A percentile compares a stretch with the other conserved stretches of the same genome.
These are phyloP conservation scores for Phoma sp. DNA, from an alignment of 2,329 filamentous ascomycete genomes.

Conservation along the genomic window DNA sequence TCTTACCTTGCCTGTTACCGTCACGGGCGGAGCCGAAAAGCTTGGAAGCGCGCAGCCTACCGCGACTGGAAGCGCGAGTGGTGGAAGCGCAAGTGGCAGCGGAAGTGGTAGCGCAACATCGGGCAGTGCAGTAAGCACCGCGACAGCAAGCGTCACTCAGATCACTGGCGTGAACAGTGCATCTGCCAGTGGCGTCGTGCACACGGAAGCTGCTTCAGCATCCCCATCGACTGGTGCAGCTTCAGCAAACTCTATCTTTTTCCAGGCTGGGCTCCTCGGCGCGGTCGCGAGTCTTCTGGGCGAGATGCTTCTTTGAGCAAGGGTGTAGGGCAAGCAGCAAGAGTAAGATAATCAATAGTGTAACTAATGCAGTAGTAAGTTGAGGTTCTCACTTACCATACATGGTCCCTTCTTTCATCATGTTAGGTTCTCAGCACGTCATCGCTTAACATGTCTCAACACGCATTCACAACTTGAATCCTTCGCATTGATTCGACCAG, in stretches of 20 bases:
- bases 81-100: not conserved
- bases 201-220: slow-evolving; percentile 6
- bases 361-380: not conserved
- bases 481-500: no score
- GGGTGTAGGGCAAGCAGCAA: no score
- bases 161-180: not conserved
- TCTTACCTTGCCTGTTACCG: slow-evolving; percentile 6
- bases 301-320: no score
- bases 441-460: slow-evolving; percentile 1
- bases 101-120: not conserved
- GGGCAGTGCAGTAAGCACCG: slow-evolving; percentile 7
- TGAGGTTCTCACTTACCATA: not conserved
- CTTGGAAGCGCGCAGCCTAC: slow-evolving; percentile 15
- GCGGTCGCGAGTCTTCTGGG: slow-evolving; percentile 4
- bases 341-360: no score
- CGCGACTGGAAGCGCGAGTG: slow-evolving; percentile 1
- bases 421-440: slow-evolving; percentile 2
- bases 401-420: not conserved
- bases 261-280: slow-evolving; percentile 13
- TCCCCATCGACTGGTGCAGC: slow-evolving; percentile 16
- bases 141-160: slow-evolving; percentile 6
- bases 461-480: not conserved
- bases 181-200: slow-evolving; percentile 2
- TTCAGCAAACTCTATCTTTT: slow-evolving; percentile 4
- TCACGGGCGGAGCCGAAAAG: slow-evolving; percentile 28